These are phyloP conservation scores for Noccaea bulbosa DNA, from an alignment of 345 rosid species.

Conservation along the genomic window DNA sequence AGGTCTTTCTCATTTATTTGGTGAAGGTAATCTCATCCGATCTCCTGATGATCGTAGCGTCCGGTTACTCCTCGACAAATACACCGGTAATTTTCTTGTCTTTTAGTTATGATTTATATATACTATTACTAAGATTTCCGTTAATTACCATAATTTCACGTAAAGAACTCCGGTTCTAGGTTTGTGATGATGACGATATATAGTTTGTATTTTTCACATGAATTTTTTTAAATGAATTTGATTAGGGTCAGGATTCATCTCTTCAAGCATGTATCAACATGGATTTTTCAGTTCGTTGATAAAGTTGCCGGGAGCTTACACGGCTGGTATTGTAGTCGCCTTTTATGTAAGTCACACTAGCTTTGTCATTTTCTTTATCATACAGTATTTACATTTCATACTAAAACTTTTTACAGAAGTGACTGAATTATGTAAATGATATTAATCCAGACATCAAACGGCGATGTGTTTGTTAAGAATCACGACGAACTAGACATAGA, in stretches of 20 bases:
- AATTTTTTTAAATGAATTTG: constrained; percentile 4
- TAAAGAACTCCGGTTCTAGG: not conserved
- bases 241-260: constrained; percentile 85
- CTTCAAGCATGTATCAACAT: constrained; percentile 76
- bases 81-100: constrained; percentile 57
- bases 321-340: constrained; percentile 88
- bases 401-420: not conserved
- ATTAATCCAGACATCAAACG: constrained; percentile 70
- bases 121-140: not conserved
- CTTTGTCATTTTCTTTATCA: not conserved
- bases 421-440: constrained; percentile 12
- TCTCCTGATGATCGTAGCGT: constrained; percentile 73
- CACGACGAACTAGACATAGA: constrained; percentile 96
- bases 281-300: constrained; percentile 90
- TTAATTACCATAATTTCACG: not conserved
- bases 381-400: not conserved
- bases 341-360: constrained; percentile 63
- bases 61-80: constrained; percentile 85
- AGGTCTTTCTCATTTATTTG: constrained; percentile 81
- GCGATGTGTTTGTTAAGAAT: constrained; percentile 69
- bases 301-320: constrained; percentile 78
- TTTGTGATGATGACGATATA: not conserved
- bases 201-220: not conserved
- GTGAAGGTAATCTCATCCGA: constrained; percentile 74
- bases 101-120: not conserved